These are phyloP conservation scores for Leishmania amazonensis DNA, from an alignment of 208 protist genomes.

Conservation along the genomic window DNA sequence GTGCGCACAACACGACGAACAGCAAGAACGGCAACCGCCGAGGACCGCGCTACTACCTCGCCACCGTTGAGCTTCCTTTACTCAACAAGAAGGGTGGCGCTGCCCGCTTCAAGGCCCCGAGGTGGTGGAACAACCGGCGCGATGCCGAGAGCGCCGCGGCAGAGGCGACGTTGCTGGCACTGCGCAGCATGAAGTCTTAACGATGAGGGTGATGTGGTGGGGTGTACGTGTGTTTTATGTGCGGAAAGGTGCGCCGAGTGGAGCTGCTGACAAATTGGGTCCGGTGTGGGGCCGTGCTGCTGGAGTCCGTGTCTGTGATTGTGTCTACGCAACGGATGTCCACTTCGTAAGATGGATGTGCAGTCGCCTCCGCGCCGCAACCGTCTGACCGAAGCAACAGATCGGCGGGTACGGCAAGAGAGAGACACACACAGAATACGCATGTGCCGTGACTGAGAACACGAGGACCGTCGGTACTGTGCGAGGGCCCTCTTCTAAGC, in stretches of 20 bases:
- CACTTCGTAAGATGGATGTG: not conserved
- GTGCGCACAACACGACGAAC: conserved; percentile 27
- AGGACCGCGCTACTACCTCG: conserved; percentile 58
- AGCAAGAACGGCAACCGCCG: conserved; percentile 45
- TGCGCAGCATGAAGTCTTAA: conserved; percentile 49
- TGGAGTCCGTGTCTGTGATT: not conserved
- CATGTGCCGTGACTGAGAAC: not conserved
- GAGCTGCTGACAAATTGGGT: not conserved
- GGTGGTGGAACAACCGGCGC: conserved; percentile 47
- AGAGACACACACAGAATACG: not conserved
- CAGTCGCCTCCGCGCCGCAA: not conserved
- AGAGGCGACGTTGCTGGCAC: conserved; percentile 47
- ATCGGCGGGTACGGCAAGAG: not conserved
- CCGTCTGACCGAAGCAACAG: not conserved
- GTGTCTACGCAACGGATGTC: not conserved
- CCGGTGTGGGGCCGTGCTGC: not conserved
- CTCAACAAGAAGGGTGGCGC: conserved; percentile 62
- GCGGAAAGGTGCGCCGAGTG: not conserved
- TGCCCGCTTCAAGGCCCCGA: conserved; percentile 49
- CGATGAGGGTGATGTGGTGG: not conserved
- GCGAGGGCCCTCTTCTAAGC: not conserved
- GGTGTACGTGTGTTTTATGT: not conserved
- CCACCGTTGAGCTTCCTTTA: conserved; percentile 64
- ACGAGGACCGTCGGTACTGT: not conserved
- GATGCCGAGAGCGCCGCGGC: conserved; percentile 63